Percentiles rank a stretch among this genome's conserved stretches.
phyloP scores from a whole-genome alignment of 2,329 filamentous ascomycete species.

The Akanthomyces dipterigenus region DNA sequence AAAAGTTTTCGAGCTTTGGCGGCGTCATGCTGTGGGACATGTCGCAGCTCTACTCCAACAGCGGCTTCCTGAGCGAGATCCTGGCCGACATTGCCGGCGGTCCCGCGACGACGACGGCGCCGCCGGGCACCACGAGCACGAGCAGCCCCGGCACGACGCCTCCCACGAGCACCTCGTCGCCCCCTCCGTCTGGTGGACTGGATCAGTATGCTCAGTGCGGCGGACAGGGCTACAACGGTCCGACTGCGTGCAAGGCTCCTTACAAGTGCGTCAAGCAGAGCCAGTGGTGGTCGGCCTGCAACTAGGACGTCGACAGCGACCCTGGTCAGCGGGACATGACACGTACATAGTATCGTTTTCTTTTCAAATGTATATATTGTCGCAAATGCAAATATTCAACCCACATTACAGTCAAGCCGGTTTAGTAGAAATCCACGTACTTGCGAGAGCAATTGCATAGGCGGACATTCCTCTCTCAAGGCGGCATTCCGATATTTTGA shows the following conservation, averaged over 20 bases:
- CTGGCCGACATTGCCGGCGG: slow-evolving; percentile 25
- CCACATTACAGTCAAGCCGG: too few relatives aligned
- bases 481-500: too few relatives aligned
- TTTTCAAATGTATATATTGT: neutral
- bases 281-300: slow-evolving; percentile 20
- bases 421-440: too few relatives aligned
- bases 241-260: slow-evolving; percentile 18
- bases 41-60: slow-evolving; percentile 52
- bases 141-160: neutral
- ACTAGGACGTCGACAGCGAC: neutral
- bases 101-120: neutral
- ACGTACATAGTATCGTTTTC: neutral
- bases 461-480: too few relatives aligned
- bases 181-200: slow-evolving; percentile 15
- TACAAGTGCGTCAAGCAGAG: slow-evolving; percentile 17
- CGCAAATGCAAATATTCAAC: neutral
- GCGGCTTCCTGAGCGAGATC: slow-evolving; percentile 45
- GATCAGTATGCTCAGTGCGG: slow-evolving; percentile 21
- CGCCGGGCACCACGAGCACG: neutral
- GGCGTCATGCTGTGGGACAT: slow-evolving; percentile 67
- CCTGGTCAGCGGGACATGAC: neutral
- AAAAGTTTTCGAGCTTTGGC: slow-evolving; percentile 53
- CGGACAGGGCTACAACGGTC: slow-evolving; percentile 18
- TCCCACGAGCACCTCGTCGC: neutral
- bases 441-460: too few relatives aligned